Percentiles rank a stretch among this genome's conserved stretches.
These are phyloP conservation scores for Trichosanthes truncata DNA, from an alignment of 306 rosid genomes.

Conservation along the genomic window DNA sequence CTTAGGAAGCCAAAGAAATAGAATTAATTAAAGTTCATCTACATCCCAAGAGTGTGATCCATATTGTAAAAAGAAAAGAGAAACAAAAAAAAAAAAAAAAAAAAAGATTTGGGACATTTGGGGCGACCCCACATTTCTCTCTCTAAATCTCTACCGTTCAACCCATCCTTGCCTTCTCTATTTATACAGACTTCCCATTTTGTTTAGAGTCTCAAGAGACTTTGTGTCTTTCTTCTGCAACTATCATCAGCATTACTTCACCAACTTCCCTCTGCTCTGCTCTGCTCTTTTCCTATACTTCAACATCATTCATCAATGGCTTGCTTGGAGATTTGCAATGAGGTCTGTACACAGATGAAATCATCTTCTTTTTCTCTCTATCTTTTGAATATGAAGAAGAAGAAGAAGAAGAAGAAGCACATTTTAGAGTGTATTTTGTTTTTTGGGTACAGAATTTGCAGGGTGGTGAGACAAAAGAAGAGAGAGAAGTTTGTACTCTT, in stretches of 20 bases:
- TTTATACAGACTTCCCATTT: slow-evolving; percentile 32
- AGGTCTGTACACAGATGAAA: not conserved
- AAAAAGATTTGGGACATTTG: slow-evolving; percentile 24
- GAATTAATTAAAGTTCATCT: not conserved
- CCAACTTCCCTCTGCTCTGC: slow-evolving; percentile 15
- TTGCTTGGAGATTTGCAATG: slow-evolving; percentile 6
- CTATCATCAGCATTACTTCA: slow-evolving; percentile 15
- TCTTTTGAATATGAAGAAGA: not conserved
- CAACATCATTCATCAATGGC: slow-evolving; percentile 2
- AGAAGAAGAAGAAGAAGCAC: not conserved
- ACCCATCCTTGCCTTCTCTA: slow-evolving; percentile 31
- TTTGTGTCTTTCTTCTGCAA: not conserved
- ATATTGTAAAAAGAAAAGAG: not conserved
- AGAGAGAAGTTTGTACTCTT: slow-evolving; percentile 49
- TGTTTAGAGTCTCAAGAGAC: slow-evolving; percentile 23
- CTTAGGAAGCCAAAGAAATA: not conserved
- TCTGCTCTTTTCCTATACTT: slow-evolving; percentile 12
- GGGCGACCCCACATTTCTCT: slow-evolving; percentile 28
- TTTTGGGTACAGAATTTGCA: not conserved
- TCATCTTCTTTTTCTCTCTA: not conserved
- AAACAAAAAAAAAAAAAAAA: not conserved
- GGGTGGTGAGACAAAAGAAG: slow-evolving; percentile 45
- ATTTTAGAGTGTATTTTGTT: not conserved
- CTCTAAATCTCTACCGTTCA: slow-evolving; percentile 52
- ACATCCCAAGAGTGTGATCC: slow-evolving; percentile 6